Base-by-base conservation (phyloP, 1,284 basidiomycete species). In the Trichosporon sp. region DNA sequence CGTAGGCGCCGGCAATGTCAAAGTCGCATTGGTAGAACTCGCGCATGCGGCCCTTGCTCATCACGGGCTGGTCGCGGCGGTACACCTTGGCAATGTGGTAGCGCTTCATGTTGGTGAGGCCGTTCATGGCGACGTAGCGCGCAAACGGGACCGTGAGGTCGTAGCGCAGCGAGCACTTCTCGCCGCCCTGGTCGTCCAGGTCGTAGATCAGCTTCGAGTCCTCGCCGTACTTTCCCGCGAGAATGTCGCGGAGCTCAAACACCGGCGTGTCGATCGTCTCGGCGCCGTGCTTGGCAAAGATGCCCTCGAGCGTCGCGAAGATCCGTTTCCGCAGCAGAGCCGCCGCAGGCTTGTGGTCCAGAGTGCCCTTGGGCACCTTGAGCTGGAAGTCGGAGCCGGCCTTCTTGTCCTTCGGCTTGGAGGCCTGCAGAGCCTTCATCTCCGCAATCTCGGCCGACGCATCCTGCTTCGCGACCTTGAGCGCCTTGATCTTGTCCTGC, bases 51-150 rank as follows among this genome's bases (percentile, higher is more conserved):
- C 96, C 96, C 85, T 99, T 99, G 68, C 91, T 92, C 92, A 99
- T 96, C 71, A 96, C 96, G 0, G 97, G 96, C 79, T 92, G 96
- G 84, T 99, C 96, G 80, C 97, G 86, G 74, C 97, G 87, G 85
- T 99, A 99, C 31, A 99, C 96, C 85, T 99, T 99, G 37, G 95
- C 96, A 69, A 99, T 91, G 85, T 99, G 96, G 90, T 96, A 99
- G 43, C 98, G 85, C 85, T 98, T 98, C 83, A 89, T 88, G 74
- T 85, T 74, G 69, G 89, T 90, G 65, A 89, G 89, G 26, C 92
- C 91, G 77, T 91, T 91, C 94, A 98, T 98, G 35, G 96, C 96
- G 48, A 99, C 87, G 84, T 96, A 98, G 56, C 96, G 87, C 14
- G 96, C 96, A 68, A 99, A 91, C 4, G 96, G 96, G 19, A 99